Evolutionary conservation across 352 stramenopile species (phyloP), one percentile per base, ranked within the genome.

Genomic region (Pythium phragmitis): DNA sequence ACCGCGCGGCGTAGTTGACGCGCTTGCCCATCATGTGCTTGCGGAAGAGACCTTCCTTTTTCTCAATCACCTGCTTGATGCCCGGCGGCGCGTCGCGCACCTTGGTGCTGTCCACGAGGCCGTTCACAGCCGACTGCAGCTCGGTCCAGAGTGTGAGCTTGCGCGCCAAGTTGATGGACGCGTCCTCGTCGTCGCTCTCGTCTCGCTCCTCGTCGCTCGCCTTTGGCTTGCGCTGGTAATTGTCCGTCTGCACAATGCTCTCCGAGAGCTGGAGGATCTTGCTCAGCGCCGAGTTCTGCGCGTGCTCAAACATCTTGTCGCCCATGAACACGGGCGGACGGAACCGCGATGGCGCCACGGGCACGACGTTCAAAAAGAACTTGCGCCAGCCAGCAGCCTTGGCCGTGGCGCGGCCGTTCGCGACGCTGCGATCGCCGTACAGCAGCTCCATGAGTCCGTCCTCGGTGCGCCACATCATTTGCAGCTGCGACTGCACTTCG

Each of bases 1-100:
- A 99, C 8, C 98, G 93, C 63, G 98, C 99, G 0, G 97, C 96
- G 77, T 98, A 99, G 80, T 99, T 99, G 21, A 99, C 98, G 65
- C 98, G 97, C 83, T 99, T 99, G 50, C 98, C 98, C 88, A 96
- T 96, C 88, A 96, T 96, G 69, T 96, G 83, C 77, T 99, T 99
- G 41, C 98, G 96, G 77, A 99, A 99, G 12, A 99, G 87, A 66
- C 98, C 98, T 76, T 99, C 96, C 76, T 99, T 99, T 76, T 98
- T 98, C 80, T 99, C 98, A 52, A 99, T 96, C 46, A 99, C 71
- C 76, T 99, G 97, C 49, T 97, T 91, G 68, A 99, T 99, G 57
- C 97, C 97, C 50, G 89, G 85, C 2, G 82, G 75, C 12, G 87
- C 77, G 37, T 96, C 85, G 17, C 83, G 85, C 5, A 83, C 85